A percentile compares a stretch with the other conserved stretches of the same genome.
These are phyloP conservation scores for Kodamaea kakaduensis DNA, from an alignment of 805 yeast species.

Conservation along the genomic window DNA sequence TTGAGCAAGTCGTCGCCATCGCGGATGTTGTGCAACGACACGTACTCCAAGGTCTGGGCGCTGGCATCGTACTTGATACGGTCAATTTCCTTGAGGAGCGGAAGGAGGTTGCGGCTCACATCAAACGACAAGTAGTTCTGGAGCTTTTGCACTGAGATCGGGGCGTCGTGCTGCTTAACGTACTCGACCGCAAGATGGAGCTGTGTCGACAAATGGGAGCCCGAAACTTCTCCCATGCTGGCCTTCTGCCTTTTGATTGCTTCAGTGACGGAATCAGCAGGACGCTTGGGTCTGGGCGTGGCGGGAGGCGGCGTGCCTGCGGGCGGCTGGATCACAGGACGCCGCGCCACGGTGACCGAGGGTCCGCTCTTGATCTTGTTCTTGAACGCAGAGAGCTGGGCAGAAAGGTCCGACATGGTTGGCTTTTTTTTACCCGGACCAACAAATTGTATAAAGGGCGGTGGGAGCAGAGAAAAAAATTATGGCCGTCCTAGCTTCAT, in stretches of 20 bases:
- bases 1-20: conserved; percentile 72
- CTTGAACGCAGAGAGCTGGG: conserved; percentile 44
- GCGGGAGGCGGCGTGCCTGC: conserved; percentile 5
- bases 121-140: conserved; percentile 62
- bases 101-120: conserved; percentile 60
- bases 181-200: conserved; percentile 88
- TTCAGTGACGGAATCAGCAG: conserved; percentile 26
- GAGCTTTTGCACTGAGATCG: conserved; percentile 63
- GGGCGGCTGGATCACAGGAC: conserved; percentile 16
- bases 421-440: conserved; percentile 6
- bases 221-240: conserved; percentile 28
- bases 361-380: conserved; percentile 44
- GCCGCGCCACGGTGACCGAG: conserved; percentile 33
- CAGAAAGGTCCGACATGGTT: conserved; percentile 34
- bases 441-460: neutral
- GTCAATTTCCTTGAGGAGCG: conserved; percentile 69
- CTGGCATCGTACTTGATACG: conserved; percentile 66
- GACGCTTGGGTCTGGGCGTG: conserved; percentile 10
- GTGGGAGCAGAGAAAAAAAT: neutral
- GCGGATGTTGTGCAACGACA: conserved; percentile 84
- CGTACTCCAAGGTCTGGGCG: conserved; percentile 71
- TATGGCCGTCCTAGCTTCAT: no score
- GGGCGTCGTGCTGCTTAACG: conserved; percentile 67
- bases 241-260: conserved; percentile 34
- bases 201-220: conserved; percentile 77